phyloP scores from a whole-genome alignment of 148 eudicot species.

The Silene uniflora region DNA sequence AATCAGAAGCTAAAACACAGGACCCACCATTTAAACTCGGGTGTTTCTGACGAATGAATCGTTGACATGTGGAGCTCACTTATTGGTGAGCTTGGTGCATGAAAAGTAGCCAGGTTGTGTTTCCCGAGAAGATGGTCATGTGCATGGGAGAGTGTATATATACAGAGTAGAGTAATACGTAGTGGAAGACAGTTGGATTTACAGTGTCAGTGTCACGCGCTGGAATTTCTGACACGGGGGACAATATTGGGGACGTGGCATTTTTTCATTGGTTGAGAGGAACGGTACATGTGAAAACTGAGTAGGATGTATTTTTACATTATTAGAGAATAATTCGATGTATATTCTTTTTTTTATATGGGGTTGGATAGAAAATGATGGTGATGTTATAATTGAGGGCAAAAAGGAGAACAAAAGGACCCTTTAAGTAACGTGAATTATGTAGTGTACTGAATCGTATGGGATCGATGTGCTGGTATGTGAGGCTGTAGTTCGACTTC shows the following conservation, averaged over 20 bases:
- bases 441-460: neutral
- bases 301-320: neutral
- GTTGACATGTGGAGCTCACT: neutral
- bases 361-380: conserved; percentile 20
- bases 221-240: conserved; percentile 15
- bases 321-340: too few species aligned
- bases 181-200: conserved; percentile 23
- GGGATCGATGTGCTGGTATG: neutral
- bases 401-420: neutral
- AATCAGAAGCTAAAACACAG: conserved; percentile 26
- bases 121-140: conserved; percentile 5
- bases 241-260: conserved; percentile 14
- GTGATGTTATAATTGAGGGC: neutral
- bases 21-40: conserved; percentile 9
- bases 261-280: neutral
- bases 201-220: conserved; percentile 13
- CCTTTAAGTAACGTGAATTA: neutral
- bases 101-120: conserved; percentile 8
- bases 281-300: conserved; percentile 13
- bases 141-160: neutral
- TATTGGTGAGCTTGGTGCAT: neutral
- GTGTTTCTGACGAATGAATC: neutral
- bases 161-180: too few species aligned
- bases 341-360: neutral
- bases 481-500: too few species aligned